Evolutionary conservation across 2,329 filamentous ascomycete species (phyloP).

Genomic region (Alternaria sp.): DNA sequence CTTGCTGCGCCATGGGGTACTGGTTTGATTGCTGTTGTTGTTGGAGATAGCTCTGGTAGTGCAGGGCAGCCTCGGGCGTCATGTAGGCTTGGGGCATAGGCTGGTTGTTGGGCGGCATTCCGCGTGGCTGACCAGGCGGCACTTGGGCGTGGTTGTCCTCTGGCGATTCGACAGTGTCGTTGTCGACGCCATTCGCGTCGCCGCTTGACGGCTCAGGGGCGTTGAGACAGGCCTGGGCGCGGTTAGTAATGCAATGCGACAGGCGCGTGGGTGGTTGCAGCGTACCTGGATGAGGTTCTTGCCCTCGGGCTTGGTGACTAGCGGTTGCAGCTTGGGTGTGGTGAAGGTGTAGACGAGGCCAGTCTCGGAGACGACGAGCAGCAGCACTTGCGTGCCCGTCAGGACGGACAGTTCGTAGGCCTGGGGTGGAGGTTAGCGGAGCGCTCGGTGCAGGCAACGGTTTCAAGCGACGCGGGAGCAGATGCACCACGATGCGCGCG

Average conservation of each 20-base stretch:
- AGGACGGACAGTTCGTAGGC: constrained; percentile 97
- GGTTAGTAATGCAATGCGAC: constrained; percentile 43
- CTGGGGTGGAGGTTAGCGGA: constrained; percentile 57
- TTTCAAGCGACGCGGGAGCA: constrained; percentile 41
- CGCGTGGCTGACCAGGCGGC: constrained; percentile 72
- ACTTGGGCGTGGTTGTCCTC: constrained; percentile 86
- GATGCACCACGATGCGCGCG: background rate
- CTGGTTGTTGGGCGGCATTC: constrained; percentile 66
- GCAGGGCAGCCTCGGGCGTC: constrained; percentile 72
- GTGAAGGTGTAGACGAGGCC: constrained; percentile 98
- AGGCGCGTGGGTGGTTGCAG: constrained; percentile 6
- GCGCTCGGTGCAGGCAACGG: constrained; percentile 22
- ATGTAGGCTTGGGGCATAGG: constrained; percentile 71
- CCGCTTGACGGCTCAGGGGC: constrained; percentile 87
- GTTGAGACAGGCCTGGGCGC: constrained; percentile 86
- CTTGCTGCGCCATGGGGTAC: constrained; percentile 78
- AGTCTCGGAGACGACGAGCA: constrained; percentile 96
- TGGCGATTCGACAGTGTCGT: constrained; percentile 76
- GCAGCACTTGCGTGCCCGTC: constrained; percentile 94
- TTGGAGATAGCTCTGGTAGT: constrained; percentile 83
- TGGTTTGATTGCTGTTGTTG: constrained; percentile 64
- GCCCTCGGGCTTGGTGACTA: constrained; percentile 97
- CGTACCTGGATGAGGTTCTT: constrained; percentile 99
- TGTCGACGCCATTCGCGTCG: constrained; percentile 67
- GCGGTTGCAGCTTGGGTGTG: constrained; percentile 95